These are phyloP conservation scores for Citrus cavaleriei DNA, from an alignment of 345 rosid species.

Conservation along the genomic window DNA sequence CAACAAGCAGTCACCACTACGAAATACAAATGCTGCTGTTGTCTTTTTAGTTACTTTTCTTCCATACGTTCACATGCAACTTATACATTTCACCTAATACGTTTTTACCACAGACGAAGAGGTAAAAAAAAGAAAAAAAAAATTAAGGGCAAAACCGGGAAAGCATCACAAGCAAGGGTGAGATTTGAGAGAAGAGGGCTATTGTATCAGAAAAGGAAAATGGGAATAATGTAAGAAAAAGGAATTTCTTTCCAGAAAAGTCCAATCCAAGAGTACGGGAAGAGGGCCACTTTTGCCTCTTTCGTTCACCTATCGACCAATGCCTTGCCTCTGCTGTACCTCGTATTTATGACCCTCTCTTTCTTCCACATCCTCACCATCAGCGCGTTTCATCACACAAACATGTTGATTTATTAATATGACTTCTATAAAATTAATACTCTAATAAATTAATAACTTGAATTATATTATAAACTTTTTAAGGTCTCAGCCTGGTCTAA, in stretches of 20 bases:
- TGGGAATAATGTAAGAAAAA: conserved; percentile 66
- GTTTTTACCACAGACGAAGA: conserved; percentile 17
- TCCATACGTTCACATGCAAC: too few relatives aligned
- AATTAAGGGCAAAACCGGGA: conserved; percentile 12
- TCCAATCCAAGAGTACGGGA: conserved; percentile 95
- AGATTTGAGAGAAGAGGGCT: background rate
- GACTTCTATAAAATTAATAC: too few relatives aligned
- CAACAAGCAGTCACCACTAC: background rate
- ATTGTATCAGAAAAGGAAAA: conserved; percentile 57
- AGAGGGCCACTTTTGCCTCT: conserved; percentile 50
- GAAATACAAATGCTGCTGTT: too few relatives aligned
- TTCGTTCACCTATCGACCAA: conserved; percentile 42
- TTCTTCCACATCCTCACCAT: conserved; percentile 10
- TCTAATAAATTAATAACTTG: too few relatives aligned
- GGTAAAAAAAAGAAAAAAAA: background rate
- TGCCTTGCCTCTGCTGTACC: conserved; percentile 41
- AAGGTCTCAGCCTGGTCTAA: too few relatives aligned
- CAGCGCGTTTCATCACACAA: conserved; percentile 15
- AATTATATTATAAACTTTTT: too few relatives aligned
- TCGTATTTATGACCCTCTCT: conserved; percentile 32
- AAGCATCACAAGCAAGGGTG: background rate
- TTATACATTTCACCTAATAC: background rate
- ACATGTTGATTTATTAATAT: too few relatives aligned
- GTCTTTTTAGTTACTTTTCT: too few relatives aligned
- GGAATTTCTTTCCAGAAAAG: conserved; percentile 83